phyloP scores from a whole-genome alignment of 2,329 filamentous ascomycete genomes.

The Fusarium lyarnte region DNA sequence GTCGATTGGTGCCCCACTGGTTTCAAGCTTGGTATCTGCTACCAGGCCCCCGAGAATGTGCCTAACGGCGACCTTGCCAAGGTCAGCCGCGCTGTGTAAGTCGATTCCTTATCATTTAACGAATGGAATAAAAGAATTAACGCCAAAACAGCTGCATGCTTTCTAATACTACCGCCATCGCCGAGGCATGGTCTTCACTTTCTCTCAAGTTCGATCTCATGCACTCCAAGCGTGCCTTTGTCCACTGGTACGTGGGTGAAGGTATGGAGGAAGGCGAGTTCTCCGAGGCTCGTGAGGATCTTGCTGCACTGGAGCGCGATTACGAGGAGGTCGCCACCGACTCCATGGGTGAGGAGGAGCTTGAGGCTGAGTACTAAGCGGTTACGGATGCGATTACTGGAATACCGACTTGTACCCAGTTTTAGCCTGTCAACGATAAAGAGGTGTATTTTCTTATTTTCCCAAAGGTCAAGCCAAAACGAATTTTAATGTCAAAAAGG shows the following conservation, averaged over 20 bases:
- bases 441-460: slow-evolving; percentile 53
- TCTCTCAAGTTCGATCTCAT: slow-evolving; percentile 99
- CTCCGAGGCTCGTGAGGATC: slow-evolving; percentile 97
- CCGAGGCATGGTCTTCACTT: slow-evolving; percentile 96
- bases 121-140: not conserved
- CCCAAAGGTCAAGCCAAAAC: slow-evolving; percentile 47
- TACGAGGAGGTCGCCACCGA: slow-evolving; percentile 99
- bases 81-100: slow-evolving; percentile 97
- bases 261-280: slow-evolving; percentile 99
- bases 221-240: slow-evolving; percentile 99
- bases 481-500: slow-evolving; percentile 51
- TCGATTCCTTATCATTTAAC: slow-evolving; percentile 43
- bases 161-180: slow-evolving; percentile 97
- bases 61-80: slow-evolving; percentile 97
- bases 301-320: slow-evolving; percentile 96
- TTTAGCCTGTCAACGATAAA: slow-evolving; percentile 45
- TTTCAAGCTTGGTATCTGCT: slow-evolving; percentile 99
- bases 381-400: slow-evolving; percentile 36
- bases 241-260: slow-evolving; percentile 99
- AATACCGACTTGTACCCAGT: slow-evolving; percentile 38
- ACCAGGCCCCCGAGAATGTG: slow-evolving; percentile 95
- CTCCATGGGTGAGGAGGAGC: slow-evolving; percentile 86
- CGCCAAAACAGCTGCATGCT: slow-evolving; percentile 83
- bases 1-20: slow-evolving; percentile 99
- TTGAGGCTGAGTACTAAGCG: slow-evolving; percentile 89